Conservation (phyloP, 352 stramenopile genomes). For the Globisporangium uncinulatum region DNA sequence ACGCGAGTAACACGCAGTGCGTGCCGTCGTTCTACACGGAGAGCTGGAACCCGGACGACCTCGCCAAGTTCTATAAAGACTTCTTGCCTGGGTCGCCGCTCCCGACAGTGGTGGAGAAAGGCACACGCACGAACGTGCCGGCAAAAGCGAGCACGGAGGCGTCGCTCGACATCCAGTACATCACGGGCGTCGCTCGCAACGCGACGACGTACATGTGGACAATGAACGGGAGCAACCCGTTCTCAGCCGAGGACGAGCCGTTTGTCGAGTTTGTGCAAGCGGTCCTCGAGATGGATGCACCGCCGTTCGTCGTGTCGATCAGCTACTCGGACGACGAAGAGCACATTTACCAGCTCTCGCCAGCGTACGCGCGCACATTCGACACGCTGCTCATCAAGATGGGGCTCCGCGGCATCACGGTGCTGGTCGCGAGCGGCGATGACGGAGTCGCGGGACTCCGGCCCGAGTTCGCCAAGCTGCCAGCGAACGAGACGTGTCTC, state of each 20-base stretch:
- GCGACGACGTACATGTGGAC: conserved; percentile 76
- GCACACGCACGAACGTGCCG: conserved; percentile 36
- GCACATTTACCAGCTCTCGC: conserved; percentile 71
- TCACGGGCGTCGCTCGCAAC: conserved; percentile 78
- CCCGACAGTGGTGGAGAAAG: conserved; percentile 53
- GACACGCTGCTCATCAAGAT: conserved; percentile 89
- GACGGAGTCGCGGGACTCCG: conserved; percentile 79
- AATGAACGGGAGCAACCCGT: conserved; percentile 83
- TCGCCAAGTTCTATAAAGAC: conserved; percentile 48
- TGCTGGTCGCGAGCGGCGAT: conserved; percentile 85
- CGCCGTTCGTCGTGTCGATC: conserved; percentile 85
- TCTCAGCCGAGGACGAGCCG: conserved; percentile 75
- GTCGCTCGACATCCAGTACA: conserved; percentile 89
- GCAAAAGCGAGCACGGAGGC: conserved; percentile 54
- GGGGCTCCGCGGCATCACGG: conserved; percentile 78
- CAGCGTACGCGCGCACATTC: conserved; percentile 70
- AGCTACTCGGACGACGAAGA: conserved; percentile 91
- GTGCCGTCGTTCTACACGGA: conserved; percentile 80
- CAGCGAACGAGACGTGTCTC: conserved; percentile 44
- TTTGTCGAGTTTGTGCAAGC: conserved; percentile 79
- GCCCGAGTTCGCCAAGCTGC: conserved; percentile 55
- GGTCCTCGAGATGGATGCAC: conserved; percentile 56
- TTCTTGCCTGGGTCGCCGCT: conserved; percentile 39
- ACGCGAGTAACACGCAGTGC: conserved; percentile 50
- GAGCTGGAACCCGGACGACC: conserved; percentile 45